Base-by-base conservation (phyloP, 345 rosid genomes). In the Populus tremula region DNA sequence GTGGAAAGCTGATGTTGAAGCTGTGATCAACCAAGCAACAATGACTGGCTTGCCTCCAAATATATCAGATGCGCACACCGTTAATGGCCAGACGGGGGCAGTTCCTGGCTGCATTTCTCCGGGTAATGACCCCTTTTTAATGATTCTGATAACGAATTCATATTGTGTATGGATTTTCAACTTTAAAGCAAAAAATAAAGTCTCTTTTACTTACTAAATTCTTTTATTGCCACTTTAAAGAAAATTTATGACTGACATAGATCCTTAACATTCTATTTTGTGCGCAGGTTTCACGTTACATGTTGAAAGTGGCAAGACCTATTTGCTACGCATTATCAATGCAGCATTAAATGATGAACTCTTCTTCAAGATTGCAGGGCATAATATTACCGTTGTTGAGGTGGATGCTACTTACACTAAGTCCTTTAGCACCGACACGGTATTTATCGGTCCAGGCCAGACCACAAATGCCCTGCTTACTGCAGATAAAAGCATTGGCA, bases 1-100 rank as follows among this genome's bases (percentile, higher is more conserved):
- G 97, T 93, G 95, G 95, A 93, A 91, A 79, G 84, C 90, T 2
- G 91, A 91, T 78, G 90, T 88, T 25, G 94, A 93, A 84, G 86
- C 87, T 27, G 86, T 93, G 73, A 50, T 91, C 69, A 87, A 66
- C 3, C 93, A 89, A 67, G 78, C 92, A 2, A 75, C 70, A 68
- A 79, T 81, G 62, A 68, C 84, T 36, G 95, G 95, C 73, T 39
- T 86, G 66, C 70, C 97, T 13, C 94, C 95, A 33, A 93, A 91
- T 83, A 21, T 85, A 59, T 93, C 94, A n/a, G 95, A 93, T 77
- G 83, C 94, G 23, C 95, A 91, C 84, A 88, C 89, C 67, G 88
- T 93, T 47, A 91, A 93, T 85, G 95, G 97, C 73, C 82, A 73
- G 31, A 67, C 94, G 3, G 94, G 94, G 29, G 90, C 93, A 14